phyloP scores from a whole-genome alignment of 768 basidiomycete species.

The Podaxis sp. region DNA sequence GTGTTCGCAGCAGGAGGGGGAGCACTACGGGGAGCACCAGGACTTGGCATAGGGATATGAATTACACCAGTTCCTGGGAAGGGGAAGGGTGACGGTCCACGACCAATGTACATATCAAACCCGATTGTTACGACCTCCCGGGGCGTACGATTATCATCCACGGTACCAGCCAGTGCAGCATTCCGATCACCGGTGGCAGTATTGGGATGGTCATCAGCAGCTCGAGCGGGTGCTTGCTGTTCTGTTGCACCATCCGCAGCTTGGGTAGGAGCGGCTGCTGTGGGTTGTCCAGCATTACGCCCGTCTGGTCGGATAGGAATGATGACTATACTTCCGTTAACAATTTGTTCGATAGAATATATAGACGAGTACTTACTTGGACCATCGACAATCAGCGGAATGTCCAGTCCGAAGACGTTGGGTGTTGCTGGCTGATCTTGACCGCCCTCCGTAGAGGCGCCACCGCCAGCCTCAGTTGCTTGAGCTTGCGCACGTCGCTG shows the following conservation, averaged over 20 bases:
- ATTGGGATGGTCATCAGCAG: not conserved
- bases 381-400: not conserved
- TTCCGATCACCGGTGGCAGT: not conserved
- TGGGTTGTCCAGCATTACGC: not conserved
- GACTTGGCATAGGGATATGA: not conserved
- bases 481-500: conserved; percentile 14
- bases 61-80: not conserved
- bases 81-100: conserved; percentile 11
- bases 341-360: not conserved
- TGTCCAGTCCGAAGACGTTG: not conserved
- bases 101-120: conserved; percentile 32
- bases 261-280: not conserved
- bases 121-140: conserved; percentile 32
- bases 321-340: not conserved
- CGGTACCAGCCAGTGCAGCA: not conserved
- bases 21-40: not conserved
- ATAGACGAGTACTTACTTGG: not conserved
- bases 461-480: not conserved
- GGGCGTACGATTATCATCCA: not conserved
- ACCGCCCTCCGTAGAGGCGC: not conserved
- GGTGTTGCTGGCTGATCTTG: not conserved
- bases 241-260: not conserved
- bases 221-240: not conserved
- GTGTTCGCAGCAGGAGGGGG: not conserved
- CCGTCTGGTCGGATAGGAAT: not conserved